phyloP scores from a whole-genome alignment of 257 asterid species.

The Solanum neorickii region DNA sequence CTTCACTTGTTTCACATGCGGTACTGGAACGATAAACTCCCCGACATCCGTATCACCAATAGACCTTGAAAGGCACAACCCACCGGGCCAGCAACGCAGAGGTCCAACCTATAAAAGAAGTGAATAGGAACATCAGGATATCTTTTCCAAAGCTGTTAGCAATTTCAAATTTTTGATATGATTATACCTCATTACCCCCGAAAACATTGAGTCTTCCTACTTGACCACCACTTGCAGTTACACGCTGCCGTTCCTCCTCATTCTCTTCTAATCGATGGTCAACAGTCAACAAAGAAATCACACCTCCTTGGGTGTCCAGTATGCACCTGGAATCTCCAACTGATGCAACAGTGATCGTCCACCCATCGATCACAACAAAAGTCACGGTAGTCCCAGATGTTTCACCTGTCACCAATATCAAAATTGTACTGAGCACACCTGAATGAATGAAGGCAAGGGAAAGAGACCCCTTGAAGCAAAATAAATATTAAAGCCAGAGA shows the following conservation, averaged over 20 bases:
- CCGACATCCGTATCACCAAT: constrained; percentile 98
- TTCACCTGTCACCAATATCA: constrained; percentile 53
- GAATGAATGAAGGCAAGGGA: not conserved
- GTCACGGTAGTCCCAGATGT: constrained; percentile 97
- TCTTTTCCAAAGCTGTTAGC: not conserved
- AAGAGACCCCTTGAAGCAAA: not conserved
- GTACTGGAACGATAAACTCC: constrained; percentile 88
- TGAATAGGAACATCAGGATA: not conserved
- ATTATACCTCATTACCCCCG: constrained; percentile 78
- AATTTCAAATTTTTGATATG: not conserved
- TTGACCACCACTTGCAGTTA: constrained; percentile 98
- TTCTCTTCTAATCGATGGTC: constrained; percentile 95
- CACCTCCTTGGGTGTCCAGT: constrained; percentile 90
- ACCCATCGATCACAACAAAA: constrained; percentile 85
- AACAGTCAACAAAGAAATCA: constrained; percentile 78
- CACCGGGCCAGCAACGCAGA: constrained; percentile 99
- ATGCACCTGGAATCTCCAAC: constrained; percentile 98
- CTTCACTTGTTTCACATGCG: constrained; percentile 99
- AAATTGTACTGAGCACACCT: constrained; percentile 5
- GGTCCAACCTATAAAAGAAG: constrained; percentile 74
- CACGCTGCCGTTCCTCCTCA: constrained; percentile 87
- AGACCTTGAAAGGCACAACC: constrained; percentile 94
- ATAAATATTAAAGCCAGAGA: not conserved
- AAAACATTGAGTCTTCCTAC: constrained; percentile 86
- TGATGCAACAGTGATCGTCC: constrained; percentile 99